Conservation (phyloP, 1,284 basidiomycete genomes). For the Hemileia vastatrix region DNA sequence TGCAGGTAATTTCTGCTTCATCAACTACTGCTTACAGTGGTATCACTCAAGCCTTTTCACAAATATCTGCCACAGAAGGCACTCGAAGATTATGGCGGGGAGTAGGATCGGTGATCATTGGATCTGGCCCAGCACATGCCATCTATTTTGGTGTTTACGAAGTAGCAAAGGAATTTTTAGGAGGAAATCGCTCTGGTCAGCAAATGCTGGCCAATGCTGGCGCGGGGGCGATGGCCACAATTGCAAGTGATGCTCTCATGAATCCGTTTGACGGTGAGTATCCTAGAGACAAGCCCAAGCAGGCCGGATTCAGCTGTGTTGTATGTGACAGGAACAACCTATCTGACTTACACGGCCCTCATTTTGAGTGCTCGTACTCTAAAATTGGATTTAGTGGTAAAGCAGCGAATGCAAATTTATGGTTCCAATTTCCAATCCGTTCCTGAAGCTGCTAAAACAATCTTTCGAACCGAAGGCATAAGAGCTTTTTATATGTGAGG, state of each 20-base stretch:
- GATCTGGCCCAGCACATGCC: conserved; percentile 95
- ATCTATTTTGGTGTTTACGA: conserved; percentile 97
- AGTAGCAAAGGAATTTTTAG: conserved; percentile 81
- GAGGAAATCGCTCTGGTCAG: conserved; percentile 71
- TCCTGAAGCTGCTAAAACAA: conserved; percentile 64
- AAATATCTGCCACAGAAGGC: conserved; percentile 88
- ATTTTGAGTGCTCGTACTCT: background rate
- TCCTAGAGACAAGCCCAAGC: background rate
- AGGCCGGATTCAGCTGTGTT: background rate
- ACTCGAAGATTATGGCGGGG: conserved; percentile 85
- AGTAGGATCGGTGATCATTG: conserved; percentile 91
- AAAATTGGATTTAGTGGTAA: conserved; percentile 61
- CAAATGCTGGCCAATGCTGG: conserved; percentile 62
- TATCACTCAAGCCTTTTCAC: conserved; percentile 73
- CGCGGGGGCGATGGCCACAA: conserved; percentile 88
- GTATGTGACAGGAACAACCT: background rate
- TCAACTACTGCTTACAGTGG: conserved; percentile 77
- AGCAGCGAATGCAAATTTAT: conserved; percentile 97
- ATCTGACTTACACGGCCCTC: background rate
- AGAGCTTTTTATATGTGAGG: conserved; percentile 85
- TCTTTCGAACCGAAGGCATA: conserved; percentile 78
- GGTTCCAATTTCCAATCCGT: conserved; percentile 81
- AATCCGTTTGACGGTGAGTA: conserved; percentile 94
- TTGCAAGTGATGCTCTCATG: conserved; percentile 95
- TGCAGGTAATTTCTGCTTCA: conserved; percentile 83